Evolutionary conservation across 495 filamentous ascomycete species (phyloP), one percentile per base, ranked within the genome.

Genomic region (Penicillium bovifimosum): DNA sequence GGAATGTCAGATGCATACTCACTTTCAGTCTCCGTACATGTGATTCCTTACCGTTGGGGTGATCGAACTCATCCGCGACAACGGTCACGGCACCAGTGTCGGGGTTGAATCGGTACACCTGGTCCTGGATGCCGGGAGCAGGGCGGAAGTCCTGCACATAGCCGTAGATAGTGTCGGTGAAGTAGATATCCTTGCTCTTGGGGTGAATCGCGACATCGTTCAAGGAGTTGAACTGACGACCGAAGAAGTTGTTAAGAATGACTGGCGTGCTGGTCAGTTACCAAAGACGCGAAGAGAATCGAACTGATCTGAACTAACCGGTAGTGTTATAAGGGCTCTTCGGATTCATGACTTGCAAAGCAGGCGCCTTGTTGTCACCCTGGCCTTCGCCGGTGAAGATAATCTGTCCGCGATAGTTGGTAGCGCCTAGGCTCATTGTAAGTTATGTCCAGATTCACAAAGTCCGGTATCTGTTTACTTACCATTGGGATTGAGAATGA

Each of bases 401-500:
- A 6, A 80, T 59, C 38, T 76, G 53, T 44, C 65, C 70, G 20
- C 62, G 72, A 57, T 74, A 80, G 40, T 77, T 76, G 14, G 67
- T 77, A 3, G 59, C 77, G 0, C 77, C 76, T 80, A 9, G 0
- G 18, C 4, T 54, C 10, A 38, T 36, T 0, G 26, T 2, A 0
- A 34, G 32, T 14, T 41, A 20, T 9, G 9, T 14, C 0, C 17
- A 6, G 3, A 9, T 6, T 24, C n/a, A 9, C 20, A 9, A 18
- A 17, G 28, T n/a, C 9, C 16, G 54, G 26, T 24, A 50, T 28
- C n/a, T n/a, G n/a, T n/a, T 16, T 44, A 40, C 62, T 41, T 53
- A 78, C 77, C 77, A 41, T 80, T 80, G 0, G 77, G 72, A 50
- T 80, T 80, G 13, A 75, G 56, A 7, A 79, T 68, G 36, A 54